These are phyloP conservation scores for Avicennia marina DNA, from an alignment of 257 asterid genomes.

Conservation along the genomic window DNA sequence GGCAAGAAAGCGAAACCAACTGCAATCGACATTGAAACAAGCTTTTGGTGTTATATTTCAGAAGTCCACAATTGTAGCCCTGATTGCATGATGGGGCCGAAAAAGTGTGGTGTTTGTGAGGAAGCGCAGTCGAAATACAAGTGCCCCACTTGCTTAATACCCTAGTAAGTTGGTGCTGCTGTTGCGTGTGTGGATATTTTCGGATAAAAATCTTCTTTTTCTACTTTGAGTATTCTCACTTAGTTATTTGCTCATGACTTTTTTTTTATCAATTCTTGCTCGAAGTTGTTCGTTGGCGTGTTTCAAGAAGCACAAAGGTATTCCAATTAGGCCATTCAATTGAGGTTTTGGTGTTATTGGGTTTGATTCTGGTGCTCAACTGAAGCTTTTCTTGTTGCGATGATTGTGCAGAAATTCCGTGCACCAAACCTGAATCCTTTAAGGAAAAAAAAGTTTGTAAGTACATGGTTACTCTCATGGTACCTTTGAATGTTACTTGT, in stretches of 20 bases:
- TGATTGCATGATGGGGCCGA: slow-evolving; percentile 37
- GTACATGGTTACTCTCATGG: slow-evolving; percentile 10
- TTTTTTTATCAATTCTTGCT: slow-evolving; percentile 19
- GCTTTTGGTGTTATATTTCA: no score
- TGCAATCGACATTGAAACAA: no score
- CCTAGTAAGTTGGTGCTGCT: slow-evolving; percentile 44
- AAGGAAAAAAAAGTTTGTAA: slow-evolving; percentile 29
- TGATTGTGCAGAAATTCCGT: slow-evolving; percentile 57
- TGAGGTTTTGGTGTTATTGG: neutral
- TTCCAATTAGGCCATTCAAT: neutral
- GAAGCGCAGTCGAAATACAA: slow-evolving; percentile 70
- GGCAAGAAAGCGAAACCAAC: no score
- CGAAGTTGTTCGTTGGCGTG: slow-evolving; percentile 68
- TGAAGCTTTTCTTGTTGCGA: slow-evolving; percentile 5
- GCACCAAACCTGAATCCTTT: slow-evolving; percentile 42
- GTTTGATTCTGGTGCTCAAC: neutral
- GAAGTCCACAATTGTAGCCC: neutral
- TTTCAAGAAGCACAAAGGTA: slow-evolving; percentile 90
- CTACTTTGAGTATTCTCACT: neutral
- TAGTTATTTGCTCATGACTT: slow-evolving; percentile 8
- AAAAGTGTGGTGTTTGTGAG: slow-evolving; percentile 63
- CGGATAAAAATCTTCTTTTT: neutral
- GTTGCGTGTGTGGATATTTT: neutral
- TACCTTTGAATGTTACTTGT: neutral
- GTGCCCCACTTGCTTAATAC: slow-evolving; percentile 72